Base-by-base conservation (phyloP, 1,284 basidiomycete species). In the Ceratobasidium sp. region DNA sequence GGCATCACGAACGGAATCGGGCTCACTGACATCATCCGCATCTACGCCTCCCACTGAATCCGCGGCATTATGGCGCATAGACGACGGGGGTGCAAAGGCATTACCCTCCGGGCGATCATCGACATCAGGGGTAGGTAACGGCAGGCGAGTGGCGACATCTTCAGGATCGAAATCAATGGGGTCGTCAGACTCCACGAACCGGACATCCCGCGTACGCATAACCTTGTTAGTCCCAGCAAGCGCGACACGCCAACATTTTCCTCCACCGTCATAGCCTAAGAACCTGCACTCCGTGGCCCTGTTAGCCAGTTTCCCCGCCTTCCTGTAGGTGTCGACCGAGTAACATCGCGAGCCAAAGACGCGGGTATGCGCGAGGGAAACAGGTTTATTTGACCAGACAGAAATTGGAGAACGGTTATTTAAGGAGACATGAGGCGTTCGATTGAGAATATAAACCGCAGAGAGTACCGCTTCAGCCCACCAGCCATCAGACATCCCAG, bases 161-260 rank as follows among this genome's bases (percentile, higher is more conserved):
- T n/a, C n/a, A n/a, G n/a, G n/a, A n/a, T n/a, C n/a, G n/a, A n/a
- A n/a, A n/a, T n/a, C n/a, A n/a, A n/a, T n/a, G 25, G 25, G 25
- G 4, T n/a, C 18, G 2, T 9, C 28, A 30, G 14, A 14, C 28
- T 73, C 73, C 25, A 63, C 40, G 28, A 74, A 74, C 0, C 38
- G n/a, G n/a, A 74, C 73, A 23, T 74, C 73, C 23, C 69, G 67
- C 3, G 59, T 44, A 1, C 28, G n/a, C 9, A 62, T 16, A 12
- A 74, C 54, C 30, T 71, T 64, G n/a, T 23, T 58, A 8, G 62
- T 56, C 1, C 40, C 48, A 1, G 21, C 40, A 25, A 72, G 60
- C 8, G 21, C 33, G 9, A 74, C 11, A 0, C 54, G 18, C 38
- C 38, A 72, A 3, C 36, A 56, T 25, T 74, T 74, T 0, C 46